Percentiles rank a stretch among this genome's conserved stretches.
These are phyloP conservation scores for Halophytophthora batemanensis DNA, from an alignment of 352 stramenopile genomes.

Conservation along the genomic window DNA sequence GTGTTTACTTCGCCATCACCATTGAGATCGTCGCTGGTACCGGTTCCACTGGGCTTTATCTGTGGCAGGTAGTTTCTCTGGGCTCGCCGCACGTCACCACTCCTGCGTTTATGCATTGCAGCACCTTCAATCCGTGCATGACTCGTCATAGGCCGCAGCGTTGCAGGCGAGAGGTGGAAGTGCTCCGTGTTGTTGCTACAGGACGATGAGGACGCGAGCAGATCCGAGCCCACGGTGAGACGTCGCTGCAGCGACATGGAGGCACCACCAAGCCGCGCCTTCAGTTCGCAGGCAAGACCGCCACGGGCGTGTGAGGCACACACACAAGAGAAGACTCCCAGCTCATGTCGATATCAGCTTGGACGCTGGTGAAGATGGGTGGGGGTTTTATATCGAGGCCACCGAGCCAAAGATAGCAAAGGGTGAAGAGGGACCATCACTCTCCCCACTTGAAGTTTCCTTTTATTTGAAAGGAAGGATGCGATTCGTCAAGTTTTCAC, in stretches of 20 bases:
- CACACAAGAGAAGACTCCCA: too few relatives aligned
- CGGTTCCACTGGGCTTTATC: constrained; percentile 1
- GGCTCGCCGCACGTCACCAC: constrained; percentile 9
- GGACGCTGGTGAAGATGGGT: too few relatives aligned
- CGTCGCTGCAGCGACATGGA: constrained; percentile 16
- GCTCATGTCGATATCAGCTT: too few relatives aligned
- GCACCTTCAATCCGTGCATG: constrained; percentile 32
- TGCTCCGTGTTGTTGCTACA: constrained; percentile 16
- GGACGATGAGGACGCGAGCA: constrained; percentile 2
- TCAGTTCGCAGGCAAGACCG: not conserved
- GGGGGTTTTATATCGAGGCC: too few relatives aligned
- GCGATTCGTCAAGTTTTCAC: too few relatives aligned
- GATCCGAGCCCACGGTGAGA: constrained; percentile 2
- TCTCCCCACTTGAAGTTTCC: too few relatives aligned
- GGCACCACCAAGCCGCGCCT: constrained; percentile 4
- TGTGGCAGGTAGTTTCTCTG: constrained; percentile 25
- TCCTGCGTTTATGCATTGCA: constrained; percentile 16
- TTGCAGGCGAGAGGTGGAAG: constrained; percentile 19
- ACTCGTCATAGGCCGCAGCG: constrained; percentile 26
- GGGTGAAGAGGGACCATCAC: too few relatives aligned
- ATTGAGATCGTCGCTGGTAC: not conserved
- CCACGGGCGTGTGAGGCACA: not conserved
- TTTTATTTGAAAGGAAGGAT: too few relatives aligned
- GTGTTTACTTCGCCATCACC: not conserved
- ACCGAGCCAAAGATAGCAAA: too few relatives aligned